phyloP scores from a whole-genome alignment of 1,284 basidiomycete species.

The Amylostereum areolatum region DNA sequence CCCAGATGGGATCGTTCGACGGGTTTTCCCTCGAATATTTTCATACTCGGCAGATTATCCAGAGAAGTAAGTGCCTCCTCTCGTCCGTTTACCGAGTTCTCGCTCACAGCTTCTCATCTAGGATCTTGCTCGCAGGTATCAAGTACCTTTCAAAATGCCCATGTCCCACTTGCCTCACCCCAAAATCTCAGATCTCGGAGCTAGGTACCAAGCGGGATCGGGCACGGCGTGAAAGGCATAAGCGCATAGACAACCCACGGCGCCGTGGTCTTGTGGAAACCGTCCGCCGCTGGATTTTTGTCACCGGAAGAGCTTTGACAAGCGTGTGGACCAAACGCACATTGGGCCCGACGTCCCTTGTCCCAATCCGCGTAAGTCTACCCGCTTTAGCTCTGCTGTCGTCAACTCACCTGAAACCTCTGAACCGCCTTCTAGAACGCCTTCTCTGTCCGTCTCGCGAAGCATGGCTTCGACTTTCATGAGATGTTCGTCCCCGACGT shows the following conservation, averaged over 20 bases:
- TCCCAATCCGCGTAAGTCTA: slow-evolving; percentile 13
- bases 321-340: slow-evolving; percentile 8
- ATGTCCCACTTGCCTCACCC: slow-evolving; percentile 26
- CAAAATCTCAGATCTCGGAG: slow-evolving; percentile 9
- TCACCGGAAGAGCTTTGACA: slow-evolving; percentile 8
- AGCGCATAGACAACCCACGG: background rate
- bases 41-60: slow-evolving; percentile 20
- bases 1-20: slow-evolving; percentile 12
- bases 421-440: slow-evolving; percentile 5
- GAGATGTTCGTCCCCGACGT: slow-evolving; percentile 16
- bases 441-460: background rate
- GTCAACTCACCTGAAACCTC: background rate
- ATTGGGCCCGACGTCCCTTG: slow-evolving; percentile 11
- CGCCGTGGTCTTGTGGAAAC: background rate
- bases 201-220: slow-evolving; percentile 3
- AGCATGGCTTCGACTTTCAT: slow-evolving; percentile 11
- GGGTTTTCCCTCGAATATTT: slow-evolving; percentile 17
- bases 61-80: slow-evolving; percentile 16
- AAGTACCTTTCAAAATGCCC: slow-evolving; percentile 11
- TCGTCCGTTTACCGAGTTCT: background rate
- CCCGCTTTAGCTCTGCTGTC: background rate
- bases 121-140: slow-evolving; percentile 13
- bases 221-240: no score
- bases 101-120: slow-evolving; percentile 5
- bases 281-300: slow-evolving; percentile 13